A percentile compares a stretch with the other conserved stretches of the same genome.
phyloP scores from a whole-genome alignment of 768 basidiomycete species.

The Glaciozyma antarctica region DNA sequence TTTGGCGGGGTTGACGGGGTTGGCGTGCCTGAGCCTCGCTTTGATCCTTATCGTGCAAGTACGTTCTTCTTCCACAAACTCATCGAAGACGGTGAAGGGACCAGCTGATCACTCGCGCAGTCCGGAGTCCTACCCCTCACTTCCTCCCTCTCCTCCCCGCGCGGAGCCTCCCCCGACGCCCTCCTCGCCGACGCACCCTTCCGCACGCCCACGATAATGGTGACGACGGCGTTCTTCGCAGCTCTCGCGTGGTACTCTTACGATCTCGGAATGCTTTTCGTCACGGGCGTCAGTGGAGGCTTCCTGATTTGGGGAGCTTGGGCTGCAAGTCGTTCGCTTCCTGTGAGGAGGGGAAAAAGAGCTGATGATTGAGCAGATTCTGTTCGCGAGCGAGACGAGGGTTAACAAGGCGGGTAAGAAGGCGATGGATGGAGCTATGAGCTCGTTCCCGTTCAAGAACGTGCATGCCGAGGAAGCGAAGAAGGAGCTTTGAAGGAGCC shows the following conservation, averaged over 20 bases:
- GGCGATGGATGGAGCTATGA: not conserved
- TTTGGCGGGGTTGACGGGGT: slow-evolving; percentile 12
- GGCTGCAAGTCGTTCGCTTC: slow-evolving; percentile 7
- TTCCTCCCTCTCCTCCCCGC: slow-evolving; percentile 7
- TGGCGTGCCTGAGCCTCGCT: slow-evolving; percentile 6
- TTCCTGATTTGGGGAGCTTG: slow-evolving; percentile 13
- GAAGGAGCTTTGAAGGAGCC: not conserved
- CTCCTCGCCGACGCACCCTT: slow-evolving; percentile 9
- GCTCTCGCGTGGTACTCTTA: slow-evolving; percentile 9
- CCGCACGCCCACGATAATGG: slow-evolving; percentile 13
- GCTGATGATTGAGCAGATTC: slow-evolving; percentile 1
- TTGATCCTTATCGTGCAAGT: slow-evolving; percentile 19
- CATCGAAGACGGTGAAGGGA: not conserved
- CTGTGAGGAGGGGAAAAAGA: not conserved
- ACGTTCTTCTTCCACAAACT: not conserved
- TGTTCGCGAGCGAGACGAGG: slow-evolving; percentile 16
- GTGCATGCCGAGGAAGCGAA: slow-evolving; percentile 13
- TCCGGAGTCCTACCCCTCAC: slow-evolving; percentile 22
- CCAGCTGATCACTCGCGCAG: not conserved
- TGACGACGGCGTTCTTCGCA: slow-evolving; percentile 14
- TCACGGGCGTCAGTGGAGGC: not conserved
- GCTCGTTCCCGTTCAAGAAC: slow-evolving; percentile 23
- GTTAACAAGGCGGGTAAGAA: slow-evolving; percentile 13
- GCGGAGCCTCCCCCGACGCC: not conserved
- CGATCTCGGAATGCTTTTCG: slow-evolving; percentile 8